These are phyloP conservation scores for Hyparrhenia diplandra DNA, from an alignment of 176 grass and related monocot species.

Conservation along the genomic window DNA sequence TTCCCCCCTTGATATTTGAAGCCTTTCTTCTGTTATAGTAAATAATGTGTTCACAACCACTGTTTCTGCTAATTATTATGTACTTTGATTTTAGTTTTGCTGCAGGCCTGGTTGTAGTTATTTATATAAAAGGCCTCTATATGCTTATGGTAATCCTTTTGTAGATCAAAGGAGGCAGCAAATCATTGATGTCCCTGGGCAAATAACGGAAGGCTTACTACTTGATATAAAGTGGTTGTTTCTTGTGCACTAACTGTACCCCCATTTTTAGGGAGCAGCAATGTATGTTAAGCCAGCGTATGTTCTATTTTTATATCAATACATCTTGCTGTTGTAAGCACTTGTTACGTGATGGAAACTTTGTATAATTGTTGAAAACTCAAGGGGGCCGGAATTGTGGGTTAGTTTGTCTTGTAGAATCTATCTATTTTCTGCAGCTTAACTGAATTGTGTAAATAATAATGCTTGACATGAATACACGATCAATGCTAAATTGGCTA, in stretches of 20 bases:
- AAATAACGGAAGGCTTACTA: slow-evolving; percentile 37
- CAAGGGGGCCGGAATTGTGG: not conserved
- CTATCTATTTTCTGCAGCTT: not conserved
- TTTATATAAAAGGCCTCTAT: not conserved
- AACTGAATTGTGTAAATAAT: slow-evolving; percentile 14
- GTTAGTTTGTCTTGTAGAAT: slow-evolving; percentile 5
- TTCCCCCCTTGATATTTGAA: not conserved
- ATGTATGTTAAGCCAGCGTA: slow-evolving; percentile 6
- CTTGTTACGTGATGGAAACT: not conserved
- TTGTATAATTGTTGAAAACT: slow-evolving; percentile 10
- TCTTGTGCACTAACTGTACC: not conserved
- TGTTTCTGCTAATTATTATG: not conserved
- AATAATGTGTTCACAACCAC: not conserved
- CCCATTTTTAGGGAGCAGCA: not conserved
- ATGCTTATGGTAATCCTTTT: not conserved
- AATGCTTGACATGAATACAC: not conserved
- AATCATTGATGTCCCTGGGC: not conserved
- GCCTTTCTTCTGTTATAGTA: slow-evolving; percentile 4
- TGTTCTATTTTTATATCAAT: too few relatives aligned
- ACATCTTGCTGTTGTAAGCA: slow-evolving; percentile 22
- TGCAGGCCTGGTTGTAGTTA: not conserved
- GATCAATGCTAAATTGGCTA: not conserved
- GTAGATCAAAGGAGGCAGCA: not conserved
- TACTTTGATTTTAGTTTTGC: not conserved
- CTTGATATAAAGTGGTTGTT: slow-evolving; percentile 20